Conservation (phyloP, 2,329 filamentous ascomycete species). For the Calonectria hongkongensis region DNA sequence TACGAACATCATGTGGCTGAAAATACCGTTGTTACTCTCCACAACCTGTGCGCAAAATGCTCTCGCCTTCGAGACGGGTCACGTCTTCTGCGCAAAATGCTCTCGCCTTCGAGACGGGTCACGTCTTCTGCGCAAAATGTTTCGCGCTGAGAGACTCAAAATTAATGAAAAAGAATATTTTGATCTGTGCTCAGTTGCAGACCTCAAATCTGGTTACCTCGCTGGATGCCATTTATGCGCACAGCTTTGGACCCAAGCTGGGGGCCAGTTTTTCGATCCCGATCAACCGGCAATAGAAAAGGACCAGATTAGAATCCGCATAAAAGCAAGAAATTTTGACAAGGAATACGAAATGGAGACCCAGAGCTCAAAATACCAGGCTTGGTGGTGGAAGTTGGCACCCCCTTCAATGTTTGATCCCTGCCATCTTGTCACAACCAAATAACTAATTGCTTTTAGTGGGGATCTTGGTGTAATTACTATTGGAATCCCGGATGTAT, state of each 20-base stretch:
- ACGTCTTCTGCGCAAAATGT: slow-evolving; percentile 15
- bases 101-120: not conserved
- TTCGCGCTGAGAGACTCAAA: not conserved
- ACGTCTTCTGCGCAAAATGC: slow-evolving; percentile 20
- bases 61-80: not conserved
- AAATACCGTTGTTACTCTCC: slow-evolving; percentile 13
- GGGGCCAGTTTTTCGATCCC: slow-evolving; percentile 14
- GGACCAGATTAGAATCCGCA: not conserved
- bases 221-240: slow-evolving; percentile 29
- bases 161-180: slow-evolving; percentile 1
- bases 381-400: slow-evolving; percentile 16
- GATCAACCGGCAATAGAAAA: not conserved
- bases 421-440: too few relatives aligned
- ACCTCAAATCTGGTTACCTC: slow-evolving; percentile 26
- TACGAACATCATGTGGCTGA: slow-evolving; percentile 29
- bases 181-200: not conserved
- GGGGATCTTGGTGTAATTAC: slow-evolving; percentile 9
- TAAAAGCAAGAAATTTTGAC: slow-evolving; percentile 24
- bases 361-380: slow-evolving; percentile 1
- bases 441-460: not conserved
- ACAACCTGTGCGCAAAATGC: slow-evolving; percentile 24
- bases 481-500: not conserved
- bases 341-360: slow-evolving; percentile 24
- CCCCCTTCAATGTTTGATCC: slow-evolving; percentile 20
- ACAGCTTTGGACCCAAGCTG: slow-evolving; percentile 24